Conservation (phyloP, 2,329 filamentous ascomycete species). For the Pseudogymnoascus sp. region DNA sequence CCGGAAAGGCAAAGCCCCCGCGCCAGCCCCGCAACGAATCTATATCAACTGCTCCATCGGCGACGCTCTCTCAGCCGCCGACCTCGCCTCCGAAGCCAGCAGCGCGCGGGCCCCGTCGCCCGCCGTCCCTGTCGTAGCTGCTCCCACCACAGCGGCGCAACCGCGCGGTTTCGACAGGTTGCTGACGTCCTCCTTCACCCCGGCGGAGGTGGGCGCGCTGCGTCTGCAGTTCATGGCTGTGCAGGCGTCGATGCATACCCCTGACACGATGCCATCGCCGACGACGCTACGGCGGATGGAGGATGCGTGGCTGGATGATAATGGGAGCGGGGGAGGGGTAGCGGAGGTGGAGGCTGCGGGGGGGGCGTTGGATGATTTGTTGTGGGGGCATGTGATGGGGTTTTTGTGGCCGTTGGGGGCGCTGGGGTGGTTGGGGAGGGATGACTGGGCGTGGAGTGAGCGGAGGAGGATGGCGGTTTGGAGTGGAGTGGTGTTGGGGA, state of each 20-base stretch:
- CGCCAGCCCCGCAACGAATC: slow-evolving; percentile 45
- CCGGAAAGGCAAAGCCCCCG: slow-evolving; percentile 55
- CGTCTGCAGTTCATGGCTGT: slow-evolving; percentile 84
- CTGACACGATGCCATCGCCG: slow-evolving; percentile 79
- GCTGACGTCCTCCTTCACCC: slow-evolving; percentile 70
- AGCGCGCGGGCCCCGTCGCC: slow-evolving; percentile 19
- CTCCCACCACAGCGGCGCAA: slow-evolving; percentile 37
- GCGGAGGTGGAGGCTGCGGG: slow-evolving; percentile 32
- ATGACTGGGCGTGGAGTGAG: slow-evolving; percentile 80
- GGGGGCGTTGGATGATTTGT: slow-evolving; percentile 67
- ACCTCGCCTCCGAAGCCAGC: slow-evolving; percentile 60
- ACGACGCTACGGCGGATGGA: slow-evolving; percentile 70
- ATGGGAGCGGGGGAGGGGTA: slow-evolving; percentile 35
- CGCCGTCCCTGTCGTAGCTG: slow-evolving; percentile 10
- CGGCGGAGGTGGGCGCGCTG: slow-evolving; percentile 74
- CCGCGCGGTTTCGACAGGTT: slow-evolving; percentile 85
- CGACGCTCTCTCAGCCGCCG: slow-evolving; percentile 57
- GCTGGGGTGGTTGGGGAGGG: slow-evolving; percentile 74
- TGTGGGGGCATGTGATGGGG: slow-evolving; percentile 81
- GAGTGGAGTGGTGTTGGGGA: slow-evolving; percentile 73
- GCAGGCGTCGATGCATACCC: slow-evolving; percentile 73
- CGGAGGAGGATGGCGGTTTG: slow-evolving; percentile 81
- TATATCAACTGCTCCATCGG: slow-evolving; percentile 95
- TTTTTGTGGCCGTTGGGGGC: slow-evolving; percentile 93
- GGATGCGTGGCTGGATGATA: slow-evolving; percentile 82